Conservation (phyloP, 257 asterid genomes). For the Fraxinus pennsylvanica region DNA sequence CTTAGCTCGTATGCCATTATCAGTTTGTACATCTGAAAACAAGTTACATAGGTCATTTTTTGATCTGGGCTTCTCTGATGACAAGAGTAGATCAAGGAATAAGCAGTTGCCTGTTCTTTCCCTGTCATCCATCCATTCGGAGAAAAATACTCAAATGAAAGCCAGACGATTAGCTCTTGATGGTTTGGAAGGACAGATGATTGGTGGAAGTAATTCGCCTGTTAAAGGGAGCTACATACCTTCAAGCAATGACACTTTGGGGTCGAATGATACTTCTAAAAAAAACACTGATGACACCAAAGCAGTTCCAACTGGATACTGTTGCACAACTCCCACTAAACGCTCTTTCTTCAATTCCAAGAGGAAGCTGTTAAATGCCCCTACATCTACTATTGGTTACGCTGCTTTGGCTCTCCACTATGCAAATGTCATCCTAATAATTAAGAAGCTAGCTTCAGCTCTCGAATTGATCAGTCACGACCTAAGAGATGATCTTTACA, state of each 20-base stretch:
- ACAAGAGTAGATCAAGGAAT: constrained; percentile 46
- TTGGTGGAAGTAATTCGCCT: constrained; percentile 56
- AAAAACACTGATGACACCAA: constrained; percentile 16
- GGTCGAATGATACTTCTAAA: constrained; percentile 32
- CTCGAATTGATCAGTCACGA: constrained; percentile 66
- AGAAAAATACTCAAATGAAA: constrained; percentile 41
- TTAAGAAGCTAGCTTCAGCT: constrained; percentile 8
- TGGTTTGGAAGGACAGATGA: constrained; percentile 66
- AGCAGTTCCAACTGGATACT: constrained; percentile 7
- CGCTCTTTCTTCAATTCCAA: constrained; percentile 42
- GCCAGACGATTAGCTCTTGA: constrained; percentile 38
- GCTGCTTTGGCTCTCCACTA: constrained; percentile 74
- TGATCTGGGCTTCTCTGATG: constrained; percentile 52
- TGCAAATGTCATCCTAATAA: constrained; percentile 42
- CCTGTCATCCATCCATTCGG: constrained; percentile 42
- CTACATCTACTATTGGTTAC: constrained; percentile 57
- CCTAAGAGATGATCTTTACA: constrained; percentile 76
- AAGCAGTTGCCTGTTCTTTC: constrained; percentile 39
- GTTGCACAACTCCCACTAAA: constrained; percentile 23
- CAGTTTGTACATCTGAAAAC: constrained; percentile 45
- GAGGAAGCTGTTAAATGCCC: constrained; percentile 35
- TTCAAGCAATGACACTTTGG: constrained; percentile 42
- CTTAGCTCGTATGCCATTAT: constrained; percentile 39
- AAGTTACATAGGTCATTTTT: constrained; percentile 53
- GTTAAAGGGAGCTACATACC: constrained; percentile 39